These are phyloP conservation scores for Penicillium sp. DNA, from an alignment of 2,329 filamentous ascomycete species.

Conservation along the genomic window DNA sequence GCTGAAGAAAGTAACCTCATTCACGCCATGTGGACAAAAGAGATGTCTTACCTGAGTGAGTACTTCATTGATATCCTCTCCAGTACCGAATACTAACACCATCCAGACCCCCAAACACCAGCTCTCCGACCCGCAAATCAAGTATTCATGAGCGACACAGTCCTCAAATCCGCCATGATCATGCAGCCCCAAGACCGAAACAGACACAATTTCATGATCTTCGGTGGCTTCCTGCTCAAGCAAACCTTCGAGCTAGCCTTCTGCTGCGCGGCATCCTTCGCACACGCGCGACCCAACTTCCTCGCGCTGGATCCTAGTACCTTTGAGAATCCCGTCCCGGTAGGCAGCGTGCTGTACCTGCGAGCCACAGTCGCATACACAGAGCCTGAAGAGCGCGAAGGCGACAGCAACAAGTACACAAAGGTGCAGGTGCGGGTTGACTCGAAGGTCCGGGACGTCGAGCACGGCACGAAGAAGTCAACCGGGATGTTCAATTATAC, in stretches of 20 bases:
- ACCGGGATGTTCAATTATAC: conserved; percentile 74
- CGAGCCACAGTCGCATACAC: conserved; percentile 67
- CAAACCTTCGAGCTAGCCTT: conserved; percentile 72
- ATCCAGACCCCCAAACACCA: conserved; percentile 50
- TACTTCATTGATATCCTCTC: neutral
- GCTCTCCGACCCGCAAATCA: conserved; percentile 53
- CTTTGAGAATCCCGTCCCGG: conserved; percentile 68
- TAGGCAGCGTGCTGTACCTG: conserved; percentile 68
- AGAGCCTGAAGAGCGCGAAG: conserved; percentile 50
- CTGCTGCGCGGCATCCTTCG: conserved; percentile 65
- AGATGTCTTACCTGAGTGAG: conserved; percentile 56
- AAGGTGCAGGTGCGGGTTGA: conserved; percentile 66
- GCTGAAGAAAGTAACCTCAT: conserved; percentile 66
- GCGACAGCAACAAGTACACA: conserved; percentile 48
- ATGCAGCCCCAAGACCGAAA: conserved; percentile 71
- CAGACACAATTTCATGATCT: conserved; percentile 70
- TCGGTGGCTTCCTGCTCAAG: conserved; percentile 68
- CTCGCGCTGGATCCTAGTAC: conserved; percentile 67
- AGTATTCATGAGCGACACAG: conserved; percentile 57
- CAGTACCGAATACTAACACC: conserved; percentile 2
- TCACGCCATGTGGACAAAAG: conserved; percentile 66
- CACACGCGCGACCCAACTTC: conserved; percentile 64
- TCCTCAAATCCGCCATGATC: conserved; percentile 61
- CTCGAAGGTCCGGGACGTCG: conserved; percentile 65
- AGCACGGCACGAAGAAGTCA: conserved; percentile 60